These are phyloP conservation scores for Sordaria brevicollis DNA, from an alignment of 495 filamentous ascomycete species.

Conservation along the genomic window DNA sequence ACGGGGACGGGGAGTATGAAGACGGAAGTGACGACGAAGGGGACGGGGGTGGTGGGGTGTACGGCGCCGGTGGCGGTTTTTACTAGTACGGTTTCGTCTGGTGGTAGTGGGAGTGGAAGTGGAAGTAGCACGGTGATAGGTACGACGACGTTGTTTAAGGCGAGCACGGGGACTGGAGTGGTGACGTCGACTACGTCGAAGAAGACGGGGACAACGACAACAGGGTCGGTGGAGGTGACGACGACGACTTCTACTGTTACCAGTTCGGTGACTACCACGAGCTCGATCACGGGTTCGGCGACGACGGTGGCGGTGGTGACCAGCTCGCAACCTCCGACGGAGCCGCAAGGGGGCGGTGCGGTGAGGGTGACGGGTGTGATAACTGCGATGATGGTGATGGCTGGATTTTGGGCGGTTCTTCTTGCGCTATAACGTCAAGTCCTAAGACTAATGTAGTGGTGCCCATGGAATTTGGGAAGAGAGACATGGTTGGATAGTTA, in stretches of 20 bases:
- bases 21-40: neutral
- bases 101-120: too few species aligned
- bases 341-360: neutral
- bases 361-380: slow-evolving; percentile 3
- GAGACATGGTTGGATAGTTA: too few species aligned
- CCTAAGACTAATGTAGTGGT: too few species aligned
- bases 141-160: too few species aligned
- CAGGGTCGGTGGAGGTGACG: too few species aligned
- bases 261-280: neutral
- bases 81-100: neutral
- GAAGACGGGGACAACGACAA: neutral
- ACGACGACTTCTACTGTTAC: neutral
- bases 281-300: neutral
- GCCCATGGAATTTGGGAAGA: too few species aligned
- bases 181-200: neutral
- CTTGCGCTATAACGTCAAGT: slow-evolving; percentile 19
- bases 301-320: neutral
- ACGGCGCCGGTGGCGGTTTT: neutral
- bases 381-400: slow-evolving; percentile 10
- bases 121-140: too few species aligned
- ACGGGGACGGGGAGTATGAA: neutral
- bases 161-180: too few species aligned
- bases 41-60: neutral
- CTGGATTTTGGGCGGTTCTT: slow-evolving; percentile 17
- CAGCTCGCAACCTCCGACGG: neutral